These are phyloP conservation scores for Exserohilum turcica DNA, from an alignment of 2,329 filamentous ascomycete genomes.

Conservation along the genomic window DNA sequence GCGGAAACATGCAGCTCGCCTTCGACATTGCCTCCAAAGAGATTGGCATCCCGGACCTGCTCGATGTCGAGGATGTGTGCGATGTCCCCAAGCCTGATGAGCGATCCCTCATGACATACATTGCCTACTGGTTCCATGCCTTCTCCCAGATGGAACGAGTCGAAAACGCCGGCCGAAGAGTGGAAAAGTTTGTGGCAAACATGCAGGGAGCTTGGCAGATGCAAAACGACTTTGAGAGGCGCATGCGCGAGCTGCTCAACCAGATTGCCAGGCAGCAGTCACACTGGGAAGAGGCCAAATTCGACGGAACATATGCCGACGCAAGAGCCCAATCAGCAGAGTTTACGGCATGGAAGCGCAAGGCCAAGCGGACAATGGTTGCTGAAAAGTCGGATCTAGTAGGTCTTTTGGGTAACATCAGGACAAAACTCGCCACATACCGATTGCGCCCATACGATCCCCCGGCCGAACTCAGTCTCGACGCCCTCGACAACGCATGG, in stretches of 20 bases:
- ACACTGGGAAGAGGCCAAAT: conserved; percentile 77
- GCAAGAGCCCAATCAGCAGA: conserved; percentile 83
- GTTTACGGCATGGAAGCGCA: conserved; percentile 88
- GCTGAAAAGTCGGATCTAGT: conserved; percentile 96
- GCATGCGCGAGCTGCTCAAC: conserved; percentile 81
- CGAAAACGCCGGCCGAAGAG: conserved; percentile 91
- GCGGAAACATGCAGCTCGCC: conserved; percentile 95
- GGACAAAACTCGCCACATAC: conserved; percentile 97
- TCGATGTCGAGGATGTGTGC: conserved; percentile 97
- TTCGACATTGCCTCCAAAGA: conserved; percentile 96
- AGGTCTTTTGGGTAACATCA: conserved; percentile 94
- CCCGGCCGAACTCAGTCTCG: conserved; percentile 79
- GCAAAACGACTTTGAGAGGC: conserved; percentile 92
- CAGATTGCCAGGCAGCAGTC: conserved; percentile 75
- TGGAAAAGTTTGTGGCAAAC: conserved; percentile 98
- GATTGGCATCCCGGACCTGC: conserved; percentile 92
- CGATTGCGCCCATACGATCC: conserved; percentile 89
- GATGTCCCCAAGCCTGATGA: conserved; percentile 96
- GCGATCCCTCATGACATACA: conserved; percentile 97
- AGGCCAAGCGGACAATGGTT: conserved; percentile 92
- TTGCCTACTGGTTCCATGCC: conserved; percentile 99
- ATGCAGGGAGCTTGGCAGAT: conserved; percentile 99
- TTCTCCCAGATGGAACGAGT: conserved; percentile 99
- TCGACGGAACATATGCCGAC: conserved; percentile 90
- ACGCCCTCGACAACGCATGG: conserved; percentile 85